phyloP scores from a whole-genome alignment of 495 filamentous ascomycete genomes.

The Aspergillus homomorphus region DNA sequence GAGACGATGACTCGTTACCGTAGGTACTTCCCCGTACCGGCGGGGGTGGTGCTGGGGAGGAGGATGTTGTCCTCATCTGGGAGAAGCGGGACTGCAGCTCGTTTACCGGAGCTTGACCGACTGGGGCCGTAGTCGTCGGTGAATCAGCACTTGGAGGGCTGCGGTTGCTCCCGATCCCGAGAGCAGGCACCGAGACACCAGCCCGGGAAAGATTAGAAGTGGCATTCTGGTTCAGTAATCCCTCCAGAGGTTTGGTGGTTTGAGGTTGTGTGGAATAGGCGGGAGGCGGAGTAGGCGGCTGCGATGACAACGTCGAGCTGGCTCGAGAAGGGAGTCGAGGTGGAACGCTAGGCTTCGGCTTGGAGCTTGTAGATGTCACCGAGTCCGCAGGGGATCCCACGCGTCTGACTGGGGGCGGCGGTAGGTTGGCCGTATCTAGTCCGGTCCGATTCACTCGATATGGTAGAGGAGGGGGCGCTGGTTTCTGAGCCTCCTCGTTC shows the following conservation, averaged over 20 bases:
- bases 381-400: slow-evolving; percentile 45
- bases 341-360: slow-evolving; percentile 56
- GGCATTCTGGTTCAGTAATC: slow-evolving; percentile 65
- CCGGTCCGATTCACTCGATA: slow-evolving; percentile 71
- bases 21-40: slow-evolving; percentile 54
- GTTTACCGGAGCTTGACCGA: slow-evolving; percentile 45
- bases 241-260: slow-evolving; percentile 25
- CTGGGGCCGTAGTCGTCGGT: slow-evolving; percentile 14
- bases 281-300: slow-evolving; percentile 50
- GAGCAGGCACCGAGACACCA: slow-evolving; percentile 76
- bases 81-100: slow-evolving; percentile 70
- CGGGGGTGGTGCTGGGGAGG: slow-evolving; percentile 28
- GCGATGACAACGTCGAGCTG: slow-evolving; percentile 38
- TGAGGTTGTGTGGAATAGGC: slow-evolving; percentile 41
- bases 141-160: slow-evolving; percentile 14
- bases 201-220: slow-evolving; percentile 66
- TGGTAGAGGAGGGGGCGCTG: slow-evolving; percentile 57
- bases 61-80: slow-evolving; percentile 43
- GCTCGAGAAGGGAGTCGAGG: slow-evolving; percentile 74
- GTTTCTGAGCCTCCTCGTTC: slow-evolving; percentile 41
- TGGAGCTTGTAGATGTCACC: slow-evolving; percentile 29
- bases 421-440: slow-evolving; percentile 62
- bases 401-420: slow-evolving; percentile 64
- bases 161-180: slow-evolving; percentile 61
- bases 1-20: slow-evolving; percentile 56